Percentiles rank a stretch among this genome's conserved stretches.
Conservation (phyloP, 306 rosid genomes). For the Glycine latifolia region DNA sequence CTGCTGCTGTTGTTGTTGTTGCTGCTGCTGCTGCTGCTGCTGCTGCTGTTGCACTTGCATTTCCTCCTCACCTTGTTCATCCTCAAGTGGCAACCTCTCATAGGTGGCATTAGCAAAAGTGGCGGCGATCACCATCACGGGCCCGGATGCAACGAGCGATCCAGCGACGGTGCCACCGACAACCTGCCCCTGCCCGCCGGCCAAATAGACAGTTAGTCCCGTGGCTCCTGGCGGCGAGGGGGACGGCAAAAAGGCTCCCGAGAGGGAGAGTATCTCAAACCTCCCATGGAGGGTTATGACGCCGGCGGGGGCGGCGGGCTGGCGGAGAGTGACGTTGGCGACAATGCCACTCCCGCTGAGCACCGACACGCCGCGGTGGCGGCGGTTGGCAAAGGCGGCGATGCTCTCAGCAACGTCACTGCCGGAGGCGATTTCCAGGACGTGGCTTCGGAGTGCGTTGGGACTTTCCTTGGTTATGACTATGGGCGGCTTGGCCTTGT, state of each 20-base stretch:
- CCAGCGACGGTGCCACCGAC: slow-evolving; percentile 88
- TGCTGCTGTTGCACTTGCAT: slow-evolving; percentile 57
- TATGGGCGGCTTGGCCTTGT: slow-evolving; percentile 79
- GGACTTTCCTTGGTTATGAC: slow-evolving; percentile 79
- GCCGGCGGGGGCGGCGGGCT: slow-evolving; percentile 74
- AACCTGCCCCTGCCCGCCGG: slow-evolving; percentile 91
- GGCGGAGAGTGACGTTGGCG: slow-evolving; percentile 76
- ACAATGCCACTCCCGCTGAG: slow-evolving; percentile 87
- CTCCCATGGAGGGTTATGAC: slow-evolving; percentile 71
- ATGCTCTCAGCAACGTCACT: slow-evolving; percentile 74
- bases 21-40: slow-evolving; percentile 51
- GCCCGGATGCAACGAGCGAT: slow-evolving; percentile 77
- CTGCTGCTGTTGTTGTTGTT: slow-evolving; percentile 1
- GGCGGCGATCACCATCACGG: slow-evolving; percentile 84
- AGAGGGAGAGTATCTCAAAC: slow-evolving; percentile 81
- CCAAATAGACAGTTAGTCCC: slow-evolving; percentile 72
- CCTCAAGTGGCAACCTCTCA: slow-evolving; percentile 75
- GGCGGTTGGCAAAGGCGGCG: slow-evolving; percentile 68
- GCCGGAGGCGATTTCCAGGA: slow-evolving; percentile 77
- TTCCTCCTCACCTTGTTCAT: slow-evolving; percentile 62
- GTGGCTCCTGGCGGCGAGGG: slow-evolving; percentile 80
- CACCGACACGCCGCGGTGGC: slow-evolving; percentile 83
- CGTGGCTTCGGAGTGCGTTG: slow-evolving; percentile 80
- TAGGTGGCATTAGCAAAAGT: slow-evolving; percentile 79
- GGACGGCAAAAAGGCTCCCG: slow-evolving; percentile 78